Evolutionary conservation across 2,329 filamentous ascomycete genomes (phyloP).

Genomic region (Keithomyces neogunnii): DNA sequence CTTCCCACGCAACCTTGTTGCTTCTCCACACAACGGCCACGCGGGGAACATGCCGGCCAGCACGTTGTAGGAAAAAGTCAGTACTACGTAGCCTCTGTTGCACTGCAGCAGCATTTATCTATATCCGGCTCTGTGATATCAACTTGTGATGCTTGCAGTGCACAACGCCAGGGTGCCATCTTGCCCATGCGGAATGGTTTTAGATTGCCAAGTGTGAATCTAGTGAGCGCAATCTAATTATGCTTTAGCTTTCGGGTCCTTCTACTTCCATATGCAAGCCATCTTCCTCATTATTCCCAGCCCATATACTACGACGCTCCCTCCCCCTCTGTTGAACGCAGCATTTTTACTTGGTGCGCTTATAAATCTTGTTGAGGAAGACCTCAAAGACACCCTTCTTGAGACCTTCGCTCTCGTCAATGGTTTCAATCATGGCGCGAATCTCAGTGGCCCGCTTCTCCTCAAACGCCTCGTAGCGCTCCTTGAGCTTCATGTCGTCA

Average conservation of each 20-base stretch:
- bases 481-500: conserved; percentile 74
- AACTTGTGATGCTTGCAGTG: background rate
- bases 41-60: background rate
- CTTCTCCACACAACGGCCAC: background rate
- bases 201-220: background rate
- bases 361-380: conserved; percentile 96
- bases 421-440: conserved; percentile 60
- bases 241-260: conserved; percentile 1
- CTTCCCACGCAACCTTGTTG: too few relatives aligned
- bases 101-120: background rate
- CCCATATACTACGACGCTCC: background rate
- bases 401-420: conserved; percentile 81
- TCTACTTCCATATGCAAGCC: conserved; percentile 3
- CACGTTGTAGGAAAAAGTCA: background rate
- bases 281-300: conserved; percentile 3
- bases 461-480: conserved; percentile 82
- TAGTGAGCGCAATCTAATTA: background rate
- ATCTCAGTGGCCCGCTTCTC: conserved; percentile 78
- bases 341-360: conserved; percentile 75
- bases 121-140: background rate
- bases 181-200: background rate
- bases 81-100: background rate
- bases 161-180: too few relatives aligned
- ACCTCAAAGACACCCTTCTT: conserved; percentile 85
- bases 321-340: background rate